Evolutionary conservation across 2,329 filamentous ascomycete genomes (phyloP).

Genomic region (Graphilbum fragrans): DNA sequence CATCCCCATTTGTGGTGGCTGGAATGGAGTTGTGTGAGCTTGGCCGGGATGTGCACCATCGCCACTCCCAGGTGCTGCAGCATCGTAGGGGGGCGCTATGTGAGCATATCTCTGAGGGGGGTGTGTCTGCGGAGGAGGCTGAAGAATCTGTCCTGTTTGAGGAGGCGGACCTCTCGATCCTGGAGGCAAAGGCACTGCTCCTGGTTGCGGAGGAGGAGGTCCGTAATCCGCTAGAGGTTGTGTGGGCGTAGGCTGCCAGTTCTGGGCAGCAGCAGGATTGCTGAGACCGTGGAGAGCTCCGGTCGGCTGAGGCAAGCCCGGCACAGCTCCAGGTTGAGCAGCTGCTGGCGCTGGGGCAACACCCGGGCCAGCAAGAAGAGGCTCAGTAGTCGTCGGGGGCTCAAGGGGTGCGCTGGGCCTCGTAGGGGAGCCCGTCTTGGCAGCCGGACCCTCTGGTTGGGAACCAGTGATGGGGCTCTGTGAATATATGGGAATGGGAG

Average conservation of each 20-base stretch:
- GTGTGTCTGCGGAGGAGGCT: not conserved
- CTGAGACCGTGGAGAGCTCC: constrained; percentile 19
- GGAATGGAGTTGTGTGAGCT: constrained; percentile 15
- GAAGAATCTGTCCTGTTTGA: constrained; percentile 28
- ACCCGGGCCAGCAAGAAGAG: not conserved
- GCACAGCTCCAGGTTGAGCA: constrained; percentile 30
- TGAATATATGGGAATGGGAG: constrained; percentile 47
- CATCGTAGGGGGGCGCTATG: too few relatives aligned
- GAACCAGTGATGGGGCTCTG: constrained; percentile 45
- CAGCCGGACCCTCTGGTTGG: constrained; percentile 37
- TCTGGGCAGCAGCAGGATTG: constrained; percentile 13
- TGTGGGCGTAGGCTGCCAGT: constrained; percentile 30
- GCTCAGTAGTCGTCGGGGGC: not conserved
- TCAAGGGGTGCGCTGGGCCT: too few relatives aligned
- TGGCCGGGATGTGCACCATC: constrained; percentile 12
- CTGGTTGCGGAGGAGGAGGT: constrained; percentile 45
- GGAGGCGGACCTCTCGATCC: constrained; percentile 32
- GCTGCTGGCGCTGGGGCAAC: not conserved
- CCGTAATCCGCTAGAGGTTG: constrained; percentile 18
- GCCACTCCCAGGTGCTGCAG: not conserved
- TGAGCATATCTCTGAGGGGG: not conserved
- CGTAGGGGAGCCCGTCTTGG: constrained; percentile 25
- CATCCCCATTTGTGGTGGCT: constrained; percentile 37
- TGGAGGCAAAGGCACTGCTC: constrained; percentile 35
- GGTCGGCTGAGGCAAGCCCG: constrained; percentile 31